phyloP scores from a whole-genome alignment of 192 early-diverging fungal species.

The Dissophora ornata region DNA sequence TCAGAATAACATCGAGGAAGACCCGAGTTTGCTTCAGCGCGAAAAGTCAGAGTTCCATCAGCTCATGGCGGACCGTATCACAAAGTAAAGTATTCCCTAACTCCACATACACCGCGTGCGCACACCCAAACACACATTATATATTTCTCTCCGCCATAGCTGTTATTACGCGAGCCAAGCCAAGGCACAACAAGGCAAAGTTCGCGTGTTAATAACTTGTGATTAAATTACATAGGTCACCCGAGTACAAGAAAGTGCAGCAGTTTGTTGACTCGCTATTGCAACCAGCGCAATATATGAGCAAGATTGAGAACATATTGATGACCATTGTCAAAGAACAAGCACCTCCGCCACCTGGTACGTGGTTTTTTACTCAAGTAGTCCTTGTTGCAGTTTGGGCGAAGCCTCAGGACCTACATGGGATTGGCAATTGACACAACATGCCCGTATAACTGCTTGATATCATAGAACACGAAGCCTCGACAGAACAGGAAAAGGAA shows the following conservation, averaged over 20 bases:
- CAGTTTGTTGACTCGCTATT: slow-evolving; percentile 46
- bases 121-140: no score
- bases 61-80: slow-evolving; percentile 47
- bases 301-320: slow-evolving; percentile 41
- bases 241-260: slow-evolving; percentile 51
- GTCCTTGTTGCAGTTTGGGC: no score
- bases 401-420: no score
- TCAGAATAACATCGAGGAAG: slow-evolving; percentile 41
- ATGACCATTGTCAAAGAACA: slow-evolving; percentile 51
- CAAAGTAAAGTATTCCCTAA: slow-evolving; percentile 29
- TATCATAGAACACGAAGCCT: slow-evolving; percentile 24
- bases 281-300: slow-evolving; percentile 45
- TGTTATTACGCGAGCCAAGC: no score
- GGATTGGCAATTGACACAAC: no score
- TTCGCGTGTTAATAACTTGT: no score
- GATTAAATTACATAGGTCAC: slow-evolving; percentile 38
- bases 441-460: neutral
- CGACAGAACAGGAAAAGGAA: slow-evolving; percentile 1
- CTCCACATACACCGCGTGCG: no score
- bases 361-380: neutral
- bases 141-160: no score
- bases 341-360: slow-evolving; percentile 27
- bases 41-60: slow-evolving; percentile 53
- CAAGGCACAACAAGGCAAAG: no score
- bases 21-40: slow-evolving; percentile 40